Evolutionary conservation across 2,329 filamentous ascomycete genomes (phyloP), one percentile per base, ranked within the genome.

Genomic region (Ascomycota sp.): DNA sequence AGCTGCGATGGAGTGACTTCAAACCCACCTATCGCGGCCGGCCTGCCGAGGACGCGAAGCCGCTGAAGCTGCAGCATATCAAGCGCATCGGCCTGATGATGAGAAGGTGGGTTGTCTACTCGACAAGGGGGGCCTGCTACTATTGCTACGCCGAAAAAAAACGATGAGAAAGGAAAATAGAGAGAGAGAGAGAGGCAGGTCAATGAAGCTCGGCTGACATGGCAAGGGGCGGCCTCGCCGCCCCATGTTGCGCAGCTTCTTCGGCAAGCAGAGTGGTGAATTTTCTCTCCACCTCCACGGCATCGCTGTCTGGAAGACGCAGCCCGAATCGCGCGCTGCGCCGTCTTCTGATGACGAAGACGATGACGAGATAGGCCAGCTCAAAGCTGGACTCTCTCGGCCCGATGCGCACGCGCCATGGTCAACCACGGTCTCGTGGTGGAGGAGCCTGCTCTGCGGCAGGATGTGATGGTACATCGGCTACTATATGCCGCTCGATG

Each of bases 71-170:
- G 36, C 57, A 56, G 28, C 55, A 57, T 26, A 57, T 89, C 24
- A 75, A 67, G 51, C 60, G 76, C 28, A 56, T 86, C 20, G 74
- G 71, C 30, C 59, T 89, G 34, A 85, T 89, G 80, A 77, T 78
- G 61, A 57, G 81, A 46, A 89, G 80, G 79, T 81, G 26, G 33
- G 15, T 29, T n/a, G n/a, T n/a, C n/a, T n/a, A n/a, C n/a, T n/a
- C n/a, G n/a, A n/a, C n/a, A n/a, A n/a, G n/a, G n/a, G n/a, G n/a
- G n/a, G n/a, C n/a, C n/a, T n/a, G n/a, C n/a, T n/a, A n/a, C n/a
- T n/a, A n/a, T n/a, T n/a, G n/a, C n/a, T n/a, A n/a, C n/a, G n/a
- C n/a, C n/a, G n/a, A n/a, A n/a, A n/a, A n/a, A n/a, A n/a, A n/a
- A n/a, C n/a, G n/a, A n/a, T n/a, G n/a, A n/a, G n/a, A n/a, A n/a